Conservation (phyloP, 2,329 filamentous ascomycete species). For the Fusarium sp. region DNA sequence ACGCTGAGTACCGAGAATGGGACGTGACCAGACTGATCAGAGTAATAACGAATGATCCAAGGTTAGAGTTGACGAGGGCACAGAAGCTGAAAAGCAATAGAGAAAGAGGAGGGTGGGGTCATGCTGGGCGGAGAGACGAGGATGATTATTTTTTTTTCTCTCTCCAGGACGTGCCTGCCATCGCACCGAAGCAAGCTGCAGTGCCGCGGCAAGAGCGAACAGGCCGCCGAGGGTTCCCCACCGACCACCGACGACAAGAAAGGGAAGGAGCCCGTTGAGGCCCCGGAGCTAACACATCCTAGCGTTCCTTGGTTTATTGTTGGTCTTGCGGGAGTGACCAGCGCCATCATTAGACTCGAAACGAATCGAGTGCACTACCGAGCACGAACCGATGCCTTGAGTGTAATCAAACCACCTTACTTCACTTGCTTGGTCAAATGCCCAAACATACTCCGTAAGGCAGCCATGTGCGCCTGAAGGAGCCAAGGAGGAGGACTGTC, state of each 20-base stretch:
- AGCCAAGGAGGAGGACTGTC: background rate
- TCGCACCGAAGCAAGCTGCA: slow-evolving; percentile 4
- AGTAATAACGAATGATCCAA: background rate
- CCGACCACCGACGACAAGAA: slow-evolving; percentile 10
- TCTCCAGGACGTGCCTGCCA: slow-evolving; percentile 1
- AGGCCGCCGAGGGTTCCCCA: slow-evolving; percentile 21
- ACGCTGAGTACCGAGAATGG: background rate
- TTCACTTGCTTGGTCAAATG: background rate
- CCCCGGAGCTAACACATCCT: slow-evolving; percentile 9
- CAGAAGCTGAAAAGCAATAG: slow-evolving; percentile 12
- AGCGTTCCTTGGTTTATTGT: slow-evolving; percentile 17
- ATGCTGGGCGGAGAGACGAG: slow-evolving; percentile 2
- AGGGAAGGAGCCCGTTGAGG: slow-evolving; percentile 22
- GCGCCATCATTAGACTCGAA: slow-evolving; percentile 17
- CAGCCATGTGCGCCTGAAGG: background rate
- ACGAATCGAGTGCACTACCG: slow-evolving; percentile 6
- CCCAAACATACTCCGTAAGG: background rate
- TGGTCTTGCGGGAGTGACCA: slow-evolving; percentile 6
- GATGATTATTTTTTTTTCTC: background rate
- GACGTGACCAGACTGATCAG: background rate
- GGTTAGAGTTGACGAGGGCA: background rate
- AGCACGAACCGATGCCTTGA: background rate
- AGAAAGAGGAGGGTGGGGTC: slow-evolving; percentile 5
- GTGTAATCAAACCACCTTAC: slow-evolving; percentile 3
- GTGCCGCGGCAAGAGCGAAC: slow-evolving; percentile 38